phyloP scores from a whole-genome alignment of 176 grass and related monocot species.

The bread wheat (Triticum aestivum) region DNA sequence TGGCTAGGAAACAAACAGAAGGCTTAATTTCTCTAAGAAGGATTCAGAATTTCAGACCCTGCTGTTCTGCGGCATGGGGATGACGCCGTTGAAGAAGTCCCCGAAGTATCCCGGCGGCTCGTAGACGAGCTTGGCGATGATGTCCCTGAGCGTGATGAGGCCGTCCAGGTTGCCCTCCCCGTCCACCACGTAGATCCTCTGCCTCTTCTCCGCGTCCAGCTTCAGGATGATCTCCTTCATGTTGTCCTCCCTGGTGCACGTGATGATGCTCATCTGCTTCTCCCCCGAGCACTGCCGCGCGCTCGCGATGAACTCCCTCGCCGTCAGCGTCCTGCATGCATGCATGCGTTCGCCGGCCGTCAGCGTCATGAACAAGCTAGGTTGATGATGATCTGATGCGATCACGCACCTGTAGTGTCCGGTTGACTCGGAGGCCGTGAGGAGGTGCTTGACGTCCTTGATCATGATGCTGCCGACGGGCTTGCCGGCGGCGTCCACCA shows the following conservation, averaged over 20 bases:
- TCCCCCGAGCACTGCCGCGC: slow-evolving; percentile 42
- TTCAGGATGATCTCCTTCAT: slow-evolving; percentile 72
- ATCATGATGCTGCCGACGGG: slow-evolving; percentile 89
- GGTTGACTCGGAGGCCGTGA: slow-evolving; percentile 55
- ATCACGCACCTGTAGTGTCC: slow-evolving; percentile 68
- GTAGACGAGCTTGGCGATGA: slow-evolving; percentile 85
- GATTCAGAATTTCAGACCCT: slow-evolving; percentile 62
- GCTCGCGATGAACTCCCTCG: slow-evolving; percentile 59
- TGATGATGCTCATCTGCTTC: slow-evolving; percentile 56
- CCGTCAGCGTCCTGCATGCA: slow-evolving; percentile 51
- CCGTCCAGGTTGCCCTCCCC: slow-evolving; percentile 56
- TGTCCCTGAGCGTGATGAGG: slow-evolving; percentile 77
- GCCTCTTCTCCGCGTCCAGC: slow-evolving; percentile 69
- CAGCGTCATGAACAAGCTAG: too few species aligned
- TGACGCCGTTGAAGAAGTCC: slow-evolving; percentile 89
- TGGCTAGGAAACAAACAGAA: background rate
- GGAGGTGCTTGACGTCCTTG: slow-evolving; percentile 92
- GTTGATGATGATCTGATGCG: too few species aligned
- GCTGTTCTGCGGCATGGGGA: slow-evolving; percentile 62
- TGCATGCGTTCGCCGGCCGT: too few species aligned
- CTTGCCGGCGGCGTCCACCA: slow-evolving; percentile 61
- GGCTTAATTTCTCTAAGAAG: too few species aligned
- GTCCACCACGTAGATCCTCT: slow-evolving; percentile 67
- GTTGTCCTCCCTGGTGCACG: slow-evolving; percentile 57
- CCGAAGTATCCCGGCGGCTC: slow-evolving; percentile 81